A percentile compares a stretch with the other conserved stretches of the same genome.
Evolutionary conservation across 805 yeast species (phyloP).

Genomic region (Candida cerambycidarum): DNA sequence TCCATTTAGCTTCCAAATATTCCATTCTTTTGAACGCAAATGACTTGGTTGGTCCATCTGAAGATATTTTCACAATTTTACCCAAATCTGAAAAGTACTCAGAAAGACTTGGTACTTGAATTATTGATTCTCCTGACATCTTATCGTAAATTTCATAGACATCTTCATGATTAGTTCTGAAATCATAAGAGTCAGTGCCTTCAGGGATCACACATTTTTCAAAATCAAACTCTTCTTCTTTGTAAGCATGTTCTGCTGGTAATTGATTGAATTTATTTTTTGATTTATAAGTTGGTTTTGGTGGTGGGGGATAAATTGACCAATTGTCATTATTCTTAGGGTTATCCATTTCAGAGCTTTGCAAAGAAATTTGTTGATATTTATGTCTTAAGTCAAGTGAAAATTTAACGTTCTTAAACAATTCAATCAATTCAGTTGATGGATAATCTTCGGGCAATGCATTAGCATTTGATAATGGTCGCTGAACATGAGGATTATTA

Average conservation of each 20-base stretch:
- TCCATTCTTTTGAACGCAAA: conserved; percentile 93
- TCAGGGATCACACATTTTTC: conserved; percentile 56
- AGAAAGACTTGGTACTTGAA: conserved; percentile 73
- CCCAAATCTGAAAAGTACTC: conserved; percentile 87
- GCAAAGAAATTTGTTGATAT: conserved; percentile 71
- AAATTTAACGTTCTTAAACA: conserved; percentile 58
- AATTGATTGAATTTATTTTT: conserved; percentile 51
- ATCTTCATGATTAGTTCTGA: conserved; percentile 57
- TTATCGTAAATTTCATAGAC: conserved; percentile 62
- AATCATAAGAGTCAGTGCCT: conserved; percentile 39
- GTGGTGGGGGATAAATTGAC: conserved; percentile 91
- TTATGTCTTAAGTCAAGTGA: conserved; percentile 76
- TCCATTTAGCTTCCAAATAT: conserved; percentile 96
- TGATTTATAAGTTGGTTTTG: conserved; percentile 78
- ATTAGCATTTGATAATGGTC: conserved; percentile 11
- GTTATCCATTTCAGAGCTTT: conserved; percentile 64
- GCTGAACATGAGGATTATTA: conserved; percentile 12
- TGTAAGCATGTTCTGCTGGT: conserved; percentile 30
- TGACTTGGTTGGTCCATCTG: conserved; percentile 95
- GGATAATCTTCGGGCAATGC: conserved; percentile 51
- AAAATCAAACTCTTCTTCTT: conserved; percentile 59
- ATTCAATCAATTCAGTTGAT: conserved; percentile 63
- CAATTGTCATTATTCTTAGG: conserved; percentile 78
- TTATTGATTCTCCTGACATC: conserved; percentile 27
- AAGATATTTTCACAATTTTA: conserved; percentile 66